Conservation (phyloP, 805 yeast genomes). For the Martiniozyma abietophila region DNA sequence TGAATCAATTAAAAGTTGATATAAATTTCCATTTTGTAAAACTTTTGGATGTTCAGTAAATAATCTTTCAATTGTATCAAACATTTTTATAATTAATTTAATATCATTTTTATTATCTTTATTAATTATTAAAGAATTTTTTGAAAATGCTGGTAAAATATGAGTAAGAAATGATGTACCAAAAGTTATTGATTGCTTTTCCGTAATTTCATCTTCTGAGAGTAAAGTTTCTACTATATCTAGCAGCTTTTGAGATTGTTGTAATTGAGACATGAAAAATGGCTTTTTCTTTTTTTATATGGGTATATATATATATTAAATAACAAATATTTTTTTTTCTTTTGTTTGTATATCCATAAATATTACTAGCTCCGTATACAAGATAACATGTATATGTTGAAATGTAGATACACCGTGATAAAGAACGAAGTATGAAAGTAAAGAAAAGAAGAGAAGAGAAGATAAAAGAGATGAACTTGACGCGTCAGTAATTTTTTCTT, state of each 20-base stretch:
- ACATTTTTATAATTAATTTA: conserved; percentile 1
- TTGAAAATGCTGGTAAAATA: conserved; percentile 6
- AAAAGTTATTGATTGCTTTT: conserved; percentile 4
- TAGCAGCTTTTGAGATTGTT: conserved; percentile 4
- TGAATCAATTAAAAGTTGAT: conserved; percentile 14
- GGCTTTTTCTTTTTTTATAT: too few relatives aligned
- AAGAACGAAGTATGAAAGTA: too few relatives aligned
- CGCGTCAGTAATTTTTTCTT: too few relatives aligned
- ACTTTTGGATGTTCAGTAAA: conserved; percentile 3
- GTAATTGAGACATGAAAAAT: background rate
- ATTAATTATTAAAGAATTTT: conserved; percentile 1
- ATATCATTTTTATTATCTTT: conserved; percentile 1
- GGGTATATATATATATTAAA: too few relatives aligned
- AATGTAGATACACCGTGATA: too few relatives aligned
- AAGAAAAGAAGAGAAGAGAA: too few relatives aligned
- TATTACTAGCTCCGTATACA: too few relatives aligned
- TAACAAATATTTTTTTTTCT: too few relatives aligned
- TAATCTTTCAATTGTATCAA: conserved; percentile 3
- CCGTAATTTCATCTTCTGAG: conserved; percentile 1
- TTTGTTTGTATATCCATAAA: too few relatives aligned
- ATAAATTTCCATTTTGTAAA: conserved; percentile 10
- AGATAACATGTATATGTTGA: too few relatives aligned
- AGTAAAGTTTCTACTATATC: conserved; percentile 3
- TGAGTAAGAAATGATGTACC: conserved; percentile 6
- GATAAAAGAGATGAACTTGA: too few relatives aligned